These are phyloP conservation scores for Fistulina hepatica DNA, from an alignment of 1,284 basidiomycete genomes.

Conservation along the genomic window DNA sequence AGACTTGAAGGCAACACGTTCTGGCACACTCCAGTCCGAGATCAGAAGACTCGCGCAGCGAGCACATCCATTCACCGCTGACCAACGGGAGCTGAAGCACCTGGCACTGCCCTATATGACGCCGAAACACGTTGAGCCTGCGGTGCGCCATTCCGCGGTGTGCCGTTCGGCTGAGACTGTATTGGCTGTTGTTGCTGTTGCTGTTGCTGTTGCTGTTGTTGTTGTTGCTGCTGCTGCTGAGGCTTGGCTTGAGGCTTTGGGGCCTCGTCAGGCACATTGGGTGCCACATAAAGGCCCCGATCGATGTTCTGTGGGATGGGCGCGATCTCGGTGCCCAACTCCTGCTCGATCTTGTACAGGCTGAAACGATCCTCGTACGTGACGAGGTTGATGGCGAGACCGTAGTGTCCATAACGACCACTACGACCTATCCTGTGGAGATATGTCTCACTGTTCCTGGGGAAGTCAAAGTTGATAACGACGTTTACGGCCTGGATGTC, in stretches of 20 bases:
- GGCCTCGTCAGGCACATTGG: conserved; percentile 41
- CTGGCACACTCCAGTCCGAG: too few relatives aligned
- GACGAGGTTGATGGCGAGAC: conserved; percentile 93
- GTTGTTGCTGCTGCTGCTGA: conserved; percentile 22
- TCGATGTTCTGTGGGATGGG: conserved; percentile 91
- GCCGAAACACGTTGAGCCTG: not conserved
- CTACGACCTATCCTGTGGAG: conserved; percentile 96
- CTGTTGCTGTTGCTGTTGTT: conserved; percentile 19
- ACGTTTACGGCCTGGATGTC: conserved; percentile 99
- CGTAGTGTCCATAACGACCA: conserved; percentile 94
- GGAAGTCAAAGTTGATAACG: conserved; percentile 99
- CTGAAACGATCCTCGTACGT: conserved; percentile 98
- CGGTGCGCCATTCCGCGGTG: not conserved
- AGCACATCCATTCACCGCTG: too few relatives aligned
- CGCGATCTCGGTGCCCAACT: conserved; percentile 95
- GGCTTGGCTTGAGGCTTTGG: conserved; percentile 30
- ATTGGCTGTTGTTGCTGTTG: conserved; percentile 11
- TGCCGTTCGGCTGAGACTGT: conserved; percentile 14
- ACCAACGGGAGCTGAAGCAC: too few relatives aligned
- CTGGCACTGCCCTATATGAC: too few relatives aligned
- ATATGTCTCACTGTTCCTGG: conserved; percentile 97
- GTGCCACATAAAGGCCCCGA: conserved; percentile 86
- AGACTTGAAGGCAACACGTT: too few relatives aligned
- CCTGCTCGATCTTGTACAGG: conserved; percentile 95
- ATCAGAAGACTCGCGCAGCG: too few relatives aligned